phyloP scores from a whole-genome alignment of 176 grass and related monocot species.

The Eleusine indica region DNA sequence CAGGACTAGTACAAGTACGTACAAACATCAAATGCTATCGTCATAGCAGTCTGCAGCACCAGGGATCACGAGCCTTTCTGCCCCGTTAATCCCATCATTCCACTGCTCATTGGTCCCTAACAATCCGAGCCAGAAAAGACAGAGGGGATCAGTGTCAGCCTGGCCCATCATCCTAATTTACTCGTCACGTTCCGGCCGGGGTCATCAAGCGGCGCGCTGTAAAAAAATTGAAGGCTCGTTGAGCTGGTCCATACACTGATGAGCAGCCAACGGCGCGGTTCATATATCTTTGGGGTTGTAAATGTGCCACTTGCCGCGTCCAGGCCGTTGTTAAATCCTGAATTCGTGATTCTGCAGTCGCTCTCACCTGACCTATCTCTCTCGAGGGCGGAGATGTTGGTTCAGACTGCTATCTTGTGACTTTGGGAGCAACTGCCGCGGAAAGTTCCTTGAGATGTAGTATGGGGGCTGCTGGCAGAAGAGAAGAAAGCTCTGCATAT shows the following conservation, averaged over 20 bases:
- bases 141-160: slow-evolving; percentile 4
- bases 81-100: slow-evolving; percentile 48
- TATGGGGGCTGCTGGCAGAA: too few relatives aligned
- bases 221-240: neutral
- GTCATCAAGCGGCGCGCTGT: neutral
- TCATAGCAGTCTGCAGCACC: too few relatives aligned
- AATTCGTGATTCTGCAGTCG: too few relatives aligned
- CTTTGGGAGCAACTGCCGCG: too few relatives aligned
- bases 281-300: too few relatives aligned
- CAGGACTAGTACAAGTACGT: too few relatives aligned
- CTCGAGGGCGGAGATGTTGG: neutral
- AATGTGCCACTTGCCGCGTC: neutral
- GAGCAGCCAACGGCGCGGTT: neutral
- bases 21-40: too few relatives aligned
- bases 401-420: neutral
- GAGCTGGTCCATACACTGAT: neutral
- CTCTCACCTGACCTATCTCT: neutral
- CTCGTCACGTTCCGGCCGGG: neutral
- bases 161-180: neutral
- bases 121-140: slow-evolving; percentile 2
- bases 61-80: slow-evolving; percentile 30
- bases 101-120: slow-evolving; percentile 42
- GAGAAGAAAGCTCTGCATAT: too few relatives aligned
- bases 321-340: neutral
- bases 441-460: slow-evolving; percentile 32